A percentile compares a stretch with the other conserved stretches of the same genome.
Evolutionary conservation across 345 rosid genomes (phyloP).

Genomic region (Arabidopsis suecica): DNA sequence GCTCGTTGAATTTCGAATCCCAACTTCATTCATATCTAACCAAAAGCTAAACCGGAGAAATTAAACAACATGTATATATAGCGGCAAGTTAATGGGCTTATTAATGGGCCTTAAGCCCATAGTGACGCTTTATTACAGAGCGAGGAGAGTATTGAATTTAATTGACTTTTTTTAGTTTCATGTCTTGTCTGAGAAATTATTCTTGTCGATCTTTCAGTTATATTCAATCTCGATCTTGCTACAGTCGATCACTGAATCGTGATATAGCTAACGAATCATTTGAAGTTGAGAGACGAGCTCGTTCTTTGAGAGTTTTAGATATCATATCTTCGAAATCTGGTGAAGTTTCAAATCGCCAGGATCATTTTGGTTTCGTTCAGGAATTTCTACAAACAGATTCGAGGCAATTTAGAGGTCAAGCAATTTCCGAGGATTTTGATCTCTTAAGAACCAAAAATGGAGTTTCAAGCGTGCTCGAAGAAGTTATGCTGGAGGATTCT

Average conservation of each 20-base stretch:
- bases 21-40: conserved; percentile 45
- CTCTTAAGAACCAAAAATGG: conserved; percentile 27
- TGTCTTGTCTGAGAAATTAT: conserved; percentile 41
- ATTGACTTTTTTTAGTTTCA: conserved; percentile 15
- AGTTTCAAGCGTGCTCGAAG: conserved; percentile 45
- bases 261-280: conserved; percentile 27
- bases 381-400: conserved; percentile 54
- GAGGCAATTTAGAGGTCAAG: conserved; percentile 26
- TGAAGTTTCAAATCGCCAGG: conserved; percentile 23
- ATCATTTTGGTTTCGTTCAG: conserved; percentile 65
- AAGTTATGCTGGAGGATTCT: conserved; percentile 43
- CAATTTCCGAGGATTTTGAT: conserved; percentile 19
- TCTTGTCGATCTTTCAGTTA: conserved; percentile 22
- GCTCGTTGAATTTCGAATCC: conserved; percentile 49
- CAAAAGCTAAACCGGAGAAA: conserved; percentile 31
- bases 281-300: conserved; percentile 46
- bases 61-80: neutral
- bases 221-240: conserved; percentile 28
- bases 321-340: conserved; percentile 49
- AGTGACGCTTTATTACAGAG: neutral
- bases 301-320: conserved; percentile 59
- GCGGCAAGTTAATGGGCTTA: neutral
- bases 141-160: neutral
- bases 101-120: conserved; percentile 4
- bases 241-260: conserved; percentile 47